Evolutionary conservation across 2,329 filamentous ascomycete genomes (phyloP).

Genomic region (Calonectria pseudoturangicola): DNA sequence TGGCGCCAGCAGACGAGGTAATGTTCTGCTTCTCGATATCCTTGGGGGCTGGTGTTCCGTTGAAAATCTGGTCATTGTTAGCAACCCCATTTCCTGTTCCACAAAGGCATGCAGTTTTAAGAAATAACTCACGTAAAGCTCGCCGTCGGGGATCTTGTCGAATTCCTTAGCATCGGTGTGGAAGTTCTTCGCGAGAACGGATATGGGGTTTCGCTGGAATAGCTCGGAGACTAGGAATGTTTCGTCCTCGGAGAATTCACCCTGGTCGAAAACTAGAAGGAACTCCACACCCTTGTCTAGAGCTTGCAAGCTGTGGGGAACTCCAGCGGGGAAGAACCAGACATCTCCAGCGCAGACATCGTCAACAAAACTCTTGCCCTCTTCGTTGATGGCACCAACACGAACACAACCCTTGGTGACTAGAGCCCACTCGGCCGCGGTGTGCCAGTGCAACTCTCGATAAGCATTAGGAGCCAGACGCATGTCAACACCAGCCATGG

Average conservation of each 20-base stretch:
- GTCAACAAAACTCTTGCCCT: conserved; percentile 30
- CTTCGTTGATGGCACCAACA: conserved; percentile 27
- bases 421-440: conserved; percentile 22
- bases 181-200: conserved; percentile 30
- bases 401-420: conserved; percentile 32
- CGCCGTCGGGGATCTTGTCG: conserved; percentile 16
- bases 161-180: conserved; percentile 23
- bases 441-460: conserved; percentile 31
- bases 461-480: conserved; percentile 21
- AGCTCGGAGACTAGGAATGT: conserved; percentile 31
- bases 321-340: conserved; percentile 32
- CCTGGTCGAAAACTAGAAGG: conserved; percentile 30
- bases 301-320: conserved; percentile 28
- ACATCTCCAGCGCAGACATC: conserved; percentile 29
- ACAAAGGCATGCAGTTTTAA: background rate
- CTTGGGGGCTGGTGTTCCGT: conserved; percentile 29
- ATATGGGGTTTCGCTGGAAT: conserved; percentile 28
- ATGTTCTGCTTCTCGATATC: conserved; percentile 34
- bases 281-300: conserved; percentile 32
- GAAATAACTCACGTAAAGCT: conserved; percentile 24
- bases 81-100: background rate
- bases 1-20: conserved; percentile 12
- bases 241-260: conserved; percentile 33
- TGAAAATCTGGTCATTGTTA: conserved; percentile 20
- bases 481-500: conserved; percentile 34